A percentile compares a stretch with the other conserved stretches of the same genome.
phyloP scores from a whole-genome alignment of 441 rosid species.

The Arabidopsis hybrid region DNA sequence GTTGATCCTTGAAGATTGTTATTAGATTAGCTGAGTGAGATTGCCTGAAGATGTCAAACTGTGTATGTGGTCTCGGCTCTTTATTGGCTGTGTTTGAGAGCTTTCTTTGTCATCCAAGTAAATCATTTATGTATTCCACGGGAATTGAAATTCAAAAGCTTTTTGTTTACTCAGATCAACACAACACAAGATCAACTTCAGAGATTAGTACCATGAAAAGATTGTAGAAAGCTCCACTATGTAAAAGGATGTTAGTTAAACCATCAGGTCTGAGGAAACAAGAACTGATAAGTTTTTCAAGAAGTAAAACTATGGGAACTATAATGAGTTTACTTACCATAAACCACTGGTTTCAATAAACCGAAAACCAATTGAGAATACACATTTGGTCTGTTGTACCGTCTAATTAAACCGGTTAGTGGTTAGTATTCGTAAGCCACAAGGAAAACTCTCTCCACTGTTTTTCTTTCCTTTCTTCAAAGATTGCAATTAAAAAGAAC shows the following conservation, averaged over 20 bases:
- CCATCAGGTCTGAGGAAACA: neutral
- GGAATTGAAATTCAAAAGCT: neutral
- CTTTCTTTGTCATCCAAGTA: constrained; percentile 33
- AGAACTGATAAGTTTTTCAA: neutral
- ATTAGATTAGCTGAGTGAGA: constrained; percentile 28
- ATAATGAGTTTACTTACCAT: neutral
- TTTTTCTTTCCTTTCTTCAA: neutral
- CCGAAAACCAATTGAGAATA: neutral
- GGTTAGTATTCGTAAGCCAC: constrained; percentile 4
- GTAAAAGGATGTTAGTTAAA: neutral
- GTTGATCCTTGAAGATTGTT: constrained; percentile 48
- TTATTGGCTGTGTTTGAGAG: constrained; percentile 34
- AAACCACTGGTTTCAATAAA: neutral
- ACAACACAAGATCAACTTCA: neutral
- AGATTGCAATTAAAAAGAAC: neutral
- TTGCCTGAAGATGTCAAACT: constrained; percentile 40
- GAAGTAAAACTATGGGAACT: neutral
- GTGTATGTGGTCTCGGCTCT: constrained; percentile 35
- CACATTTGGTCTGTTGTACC: neutral
- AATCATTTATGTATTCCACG: constrained; percentile 26
- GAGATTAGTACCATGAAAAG: neutral
- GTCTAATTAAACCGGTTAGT: neutral
- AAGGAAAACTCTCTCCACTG: neutral
- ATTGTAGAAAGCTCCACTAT: neutral
- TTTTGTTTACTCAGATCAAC: constrained; percentile 4